phyloP scores from a whole-genome alignment of 768 basidiomycete species.

The Pluteus cervinus region DNA sequence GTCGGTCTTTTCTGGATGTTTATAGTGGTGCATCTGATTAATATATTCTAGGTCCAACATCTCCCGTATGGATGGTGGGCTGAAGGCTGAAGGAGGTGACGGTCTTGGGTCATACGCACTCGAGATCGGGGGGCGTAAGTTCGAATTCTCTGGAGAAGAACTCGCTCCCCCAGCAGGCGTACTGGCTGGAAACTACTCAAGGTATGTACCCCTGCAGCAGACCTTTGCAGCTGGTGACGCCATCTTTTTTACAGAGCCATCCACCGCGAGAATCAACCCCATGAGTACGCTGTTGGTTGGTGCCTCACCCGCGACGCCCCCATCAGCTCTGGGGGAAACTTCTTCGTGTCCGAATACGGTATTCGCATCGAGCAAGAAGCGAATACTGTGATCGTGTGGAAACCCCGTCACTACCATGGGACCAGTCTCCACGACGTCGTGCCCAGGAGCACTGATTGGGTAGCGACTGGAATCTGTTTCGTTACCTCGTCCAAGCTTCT shows the following conservation, averaged over 20 bases:
- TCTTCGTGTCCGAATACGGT: slow-evolving; percentile 10
- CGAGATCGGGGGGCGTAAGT: no score
- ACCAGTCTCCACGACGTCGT: slow-evolving; percentile 11
- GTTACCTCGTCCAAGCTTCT: no score
- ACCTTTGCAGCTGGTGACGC: background rate
- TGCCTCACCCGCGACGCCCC: slow-evolving; percentile 3
- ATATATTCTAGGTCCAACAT: no score
- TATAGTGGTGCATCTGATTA: no score
- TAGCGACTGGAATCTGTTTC: no score
- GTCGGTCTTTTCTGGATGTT: no score
- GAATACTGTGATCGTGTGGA: slow-evolving; percentile 12
- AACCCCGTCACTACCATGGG: slow-evolving; percentile 10
- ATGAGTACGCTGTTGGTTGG: slow-evolving; percentile 9
- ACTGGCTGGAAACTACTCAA: slow-evolving; percentile 11
- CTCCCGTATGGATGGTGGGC: slow-evolving; percentile 5
- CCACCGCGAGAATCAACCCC: slow-evolving; percentile 12
- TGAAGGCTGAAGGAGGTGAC: no score
- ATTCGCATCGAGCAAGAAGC: slow-evolving; percentile 4
- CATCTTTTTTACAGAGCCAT: slow-evolving; percentile 6
- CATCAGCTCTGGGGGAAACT: slow-evolving; percentile 6
- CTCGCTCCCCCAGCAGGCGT: slow-evolving; percentile 13
- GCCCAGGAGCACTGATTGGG: no score
- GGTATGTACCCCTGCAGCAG: slow-evolving; percentile 8
- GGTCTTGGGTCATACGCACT: no score
- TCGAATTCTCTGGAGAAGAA: slow-evolving; percentile 9